A percentile compares a stretch with the other conserved stretches of the same genome.
phyloP scores from a whole-genome alignment of 192 early-diverging fungal species.

The Podila epicladia region DNA sequence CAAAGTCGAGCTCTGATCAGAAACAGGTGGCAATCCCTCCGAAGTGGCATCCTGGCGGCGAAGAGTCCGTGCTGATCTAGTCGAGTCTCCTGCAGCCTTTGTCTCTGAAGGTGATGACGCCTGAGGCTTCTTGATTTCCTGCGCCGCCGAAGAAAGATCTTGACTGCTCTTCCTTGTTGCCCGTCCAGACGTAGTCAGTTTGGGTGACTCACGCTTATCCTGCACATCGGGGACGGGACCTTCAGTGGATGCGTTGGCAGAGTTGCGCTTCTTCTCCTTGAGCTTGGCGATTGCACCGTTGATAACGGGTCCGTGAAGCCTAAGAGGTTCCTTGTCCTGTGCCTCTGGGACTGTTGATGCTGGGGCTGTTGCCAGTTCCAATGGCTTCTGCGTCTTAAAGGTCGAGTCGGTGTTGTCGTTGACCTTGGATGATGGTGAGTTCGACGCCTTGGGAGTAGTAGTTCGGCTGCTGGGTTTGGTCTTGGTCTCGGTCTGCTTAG shows the following conservation, averaged over 20 bases:
- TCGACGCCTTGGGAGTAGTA: conserved; percentile 16
- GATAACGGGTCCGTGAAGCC: conserved; percentile 52
- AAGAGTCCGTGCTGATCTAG: neutral
- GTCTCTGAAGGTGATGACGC: neutral
- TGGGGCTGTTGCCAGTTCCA: neutral
- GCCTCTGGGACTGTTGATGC: neutral
- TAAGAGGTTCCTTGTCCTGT: conserved; percentile 47
- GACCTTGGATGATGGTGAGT: conserved; percentile 16
- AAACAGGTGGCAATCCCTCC: no score
- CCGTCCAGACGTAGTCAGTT: conserved; percentile 15
- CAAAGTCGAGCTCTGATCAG: no score
- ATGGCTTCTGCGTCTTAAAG: conserved; percentile 11
- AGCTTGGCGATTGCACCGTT: conserved; percentile 56
- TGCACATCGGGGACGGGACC: conserved; percentile 22
- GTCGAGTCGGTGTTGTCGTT: conserved; percentile 17
- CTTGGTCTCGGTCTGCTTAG: conserved; percentile 16
- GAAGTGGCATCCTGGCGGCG: conserved; percentile 10
- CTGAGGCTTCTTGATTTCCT: neutral
- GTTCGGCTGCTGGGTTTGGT: conserved; percentile 3
- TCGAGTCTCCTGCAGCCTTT: neutral
- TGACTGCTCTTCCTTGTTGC: conserved; percentile 29
- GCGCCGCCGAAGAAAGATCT: conserved; percentile 8
- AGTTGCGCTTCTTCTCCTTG: conserved; percentile 53
- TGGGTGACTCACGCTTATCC: conserved; percentile 39
- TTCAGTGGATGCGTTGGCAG: conserved; percentile 8